phyloP scores from a whole-genome alignment of 768 basidiomycete species.

The Suillus cothurnatus region DNA sequence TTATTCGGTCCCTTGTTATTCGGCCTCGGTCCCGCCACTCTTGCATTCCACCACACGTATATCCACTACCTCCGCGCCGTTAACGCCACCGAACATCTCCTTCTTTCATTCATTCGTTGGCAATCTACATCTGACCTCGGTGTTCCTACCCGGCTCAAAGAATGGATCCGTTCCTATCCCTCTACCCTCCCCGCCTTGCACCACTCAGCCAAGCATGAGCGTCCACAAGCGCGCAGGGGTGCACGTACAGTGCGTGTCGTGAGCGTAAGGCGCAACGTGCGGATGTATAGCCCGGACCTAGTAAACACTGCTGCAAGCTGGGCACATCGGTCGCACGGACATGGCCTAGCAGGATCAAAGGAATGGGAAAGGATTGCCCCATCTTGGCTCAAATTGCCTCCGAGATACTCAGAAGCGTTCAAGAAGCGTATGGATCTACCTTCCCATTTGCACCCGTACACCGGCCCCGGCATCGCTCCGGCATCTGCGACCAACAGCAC shows the following conservation, averaged over 20 bases:
- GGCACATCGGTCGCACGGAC: constrained; percentile 38
- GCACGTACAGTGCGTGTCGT: constrained; percentile 78
- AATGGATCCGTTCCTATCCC: constrained; percentile 92
- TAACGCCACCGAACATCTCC: constrained; percentile 88
- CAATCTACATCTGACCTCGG: constrained; percentile 52
- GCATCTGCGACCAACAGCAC: constrained; percentile 49
- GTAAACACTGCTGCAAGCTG: constrained; percentile 64
- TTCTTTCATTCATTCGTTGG: constrained; percentile 89
- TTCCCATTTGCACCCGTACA: constrained; percentile 56
- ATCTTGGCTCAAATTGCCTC: constrained; percentile 56
- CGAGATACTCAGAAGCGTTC: constrained; percentile 74
- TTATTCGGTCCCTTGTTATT: constrained; percentile 91
- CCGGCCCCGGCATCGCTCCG: constrained; percentile 28
- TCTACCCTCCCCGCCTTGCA: constrained; percentile 69
- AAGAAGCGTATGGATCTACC: constrained; percentile 79
- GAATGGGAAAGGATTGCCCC: constrained; percentile 82
- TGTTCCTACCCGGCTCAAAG: constrained; percentile 83
- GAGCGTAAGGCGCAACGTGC: constrained; percentile 75
- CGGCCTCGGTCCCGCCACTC: constrained; percentile 62
- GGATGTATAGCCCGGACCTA: constrained; percentile 87
- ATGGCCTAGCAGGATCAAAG: constrained; percentile 56
- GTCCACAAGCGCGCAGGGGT: constrained; percentile 71
- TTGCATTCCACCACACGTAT: constrained; percentile 61
- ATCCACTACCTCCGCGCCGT: constrained; percentile 76
- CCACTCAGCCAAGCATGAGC: constrained; percentile 46